Conservation (phyloP, 495 filamentous ascomycete genomes). For the Polyplosphaeria fusca region DNA sequence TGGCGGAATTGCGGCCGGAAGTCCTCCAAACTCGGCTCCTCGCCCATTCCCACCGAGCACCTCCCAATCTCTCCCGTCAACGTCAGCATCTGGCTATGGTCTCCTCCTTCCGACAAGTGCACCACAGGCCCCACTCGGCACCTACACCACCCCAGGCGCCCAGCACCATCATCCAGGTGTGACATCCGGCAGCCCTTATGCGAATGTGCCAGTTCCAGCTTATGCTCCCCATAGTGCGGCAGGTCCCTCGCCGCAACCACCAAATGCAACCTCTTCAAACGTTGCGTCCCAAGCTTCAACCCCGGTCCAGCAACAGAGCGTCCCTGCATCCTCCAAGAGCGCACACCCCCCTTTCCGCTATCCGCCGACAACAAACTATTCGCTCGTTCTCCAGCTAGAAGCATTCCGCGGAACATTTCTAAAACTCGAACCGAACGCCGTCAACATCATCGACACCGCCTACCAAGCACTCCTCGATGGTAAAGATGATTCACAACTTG, state of each 20-base stretch:
- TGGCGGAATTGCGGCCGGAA: slow-evolving; percentile 10
- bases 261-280: background rate
- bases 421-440: background rate
- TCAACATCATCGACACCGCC: slow-evolving; percentile 17
- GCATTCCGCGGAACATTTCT: slow-evolving; percentile 26
- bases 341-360: slow-evolving; percentile 20
- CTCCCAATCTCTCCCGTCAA: slow-evolving; percentile 11
- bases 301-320: background rate
- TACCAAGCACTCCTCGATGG: slow-evolving; percentile 11
- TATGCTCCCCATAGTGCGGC: slow-evolving; percentile 15
- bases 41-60: slow-evolving; percentile 15
- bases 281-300: background rate
- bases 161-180: slow-evolving; percentile 8
- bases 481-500: background rate
- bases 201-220: background rate
- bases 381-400: slow-evolving; percentile 20
- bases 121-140: slow-evolving; percentile 2
- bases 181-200: slow-evolving; percentile 21
- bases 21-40: background rate
- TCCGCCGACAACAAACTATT: slow-evolving; percentile 9
- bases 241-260: background rate
- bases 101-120: slow-evolving; percentile 20
- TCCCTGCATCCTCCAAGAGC: background rate
- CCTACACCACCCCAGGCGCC: slow-evolving; percentile 6
- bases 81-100: slow-evolving; percentile 18